Conservation (phyloP, 139 green algal genomes). For the Chlamydomonas sp. region DNA sequence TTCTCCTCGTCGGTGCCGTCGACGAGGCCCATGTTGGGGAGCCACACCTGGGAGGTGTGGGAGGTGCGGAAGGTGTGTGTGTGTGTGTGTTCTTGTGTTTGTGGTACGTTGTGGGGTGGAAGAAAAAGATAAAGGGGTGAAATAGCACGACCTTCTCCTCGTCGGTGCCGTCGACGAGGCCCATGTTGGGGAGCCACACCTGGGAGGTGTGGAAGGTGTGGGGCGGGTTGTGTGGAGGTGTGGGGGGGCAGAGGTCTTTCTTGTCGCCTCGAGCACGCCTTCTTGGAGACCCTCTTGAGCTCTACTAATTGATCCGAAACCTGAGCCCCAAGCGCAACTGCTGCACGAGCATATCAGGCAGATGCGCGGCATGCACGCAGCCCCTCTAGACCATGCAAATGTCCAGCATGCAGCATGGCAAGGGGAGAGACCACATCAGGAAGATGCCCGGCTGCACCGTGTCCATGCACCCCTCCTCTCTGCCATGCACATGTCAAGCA, state of each 20-base stretch:
- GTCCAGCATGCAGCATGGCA: not conserved
- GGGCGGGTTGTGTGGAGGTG: not conserved
- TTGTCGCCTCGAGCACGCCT: not conserved
- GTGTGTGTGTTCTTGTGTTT: no score
- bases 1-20: conserved; percentile 65
- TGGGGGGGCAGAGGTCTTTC: not conserved
- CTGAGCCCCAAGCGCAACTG: no score
- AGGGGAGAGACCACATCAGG: no score
- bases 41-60: conserved; percentile 61
- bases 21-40: conserved; percentile 47
- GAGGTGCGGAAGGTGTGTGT: no score
- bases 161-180: conserved; percentile 38
- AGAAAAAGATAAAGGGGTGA: not conserved
- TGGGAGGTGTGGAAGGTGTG: no score
- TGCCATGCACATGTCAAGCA: no score
- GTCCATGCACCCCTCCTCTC: conserved; percentile 64
- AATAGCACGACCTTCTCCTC: conserved; percentile 66
- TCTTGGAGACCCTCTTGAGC: no score
- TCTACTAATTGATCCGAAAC: no score
- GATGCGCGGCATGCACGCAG: no score
- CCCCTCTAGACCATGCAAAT: no score
- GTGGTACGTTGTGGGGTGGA: no score
- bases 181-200: conserved; percentile 51
- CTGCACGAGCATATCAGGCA: no score
- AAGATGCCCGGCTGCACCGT: conserved; percentile 78